phyloP scores from a whole-genome alignment of 345 rosid species.

The Mangifera indica region DNA sequence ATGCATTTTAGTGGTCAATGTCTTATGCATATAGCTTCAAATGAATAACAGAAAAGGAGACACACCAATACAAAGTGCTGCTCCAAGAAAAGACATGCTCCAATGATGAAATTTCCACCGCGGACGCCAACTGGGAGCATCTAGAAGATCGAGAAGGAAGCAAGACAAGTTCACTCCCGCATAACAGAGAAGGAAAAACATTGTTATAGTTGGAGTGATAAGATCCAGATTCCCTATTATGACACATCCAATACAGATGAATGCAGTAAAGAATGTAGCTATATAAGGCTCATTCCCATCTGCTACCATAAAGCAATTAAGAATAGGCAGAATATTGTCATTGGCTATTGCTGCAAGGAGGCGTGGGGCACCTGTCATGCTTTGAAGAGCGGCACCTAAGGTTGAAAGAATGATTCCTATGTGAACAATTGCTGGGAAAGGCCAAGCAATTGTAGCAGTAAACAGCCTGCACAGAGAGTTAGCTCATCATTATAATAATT shows the following conservation, averaged over 20 bases:
- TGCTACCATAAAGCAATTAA: conserved; percentile 88
- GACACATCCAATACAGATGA: conserved; percentile 85
- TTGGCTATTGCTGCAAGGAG: conserved; percentile 99
- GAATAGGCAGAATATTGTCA: conserved; percentile 96
- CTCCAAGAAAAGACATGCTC: conserved; percentile 96
- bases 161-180: conserved; percentile 97
- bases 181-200: conserved; percentile 97
- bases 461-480: conserved; percentile 56
- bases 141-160: conserved; percentile 98
- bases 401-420: conserved; percentile 96
- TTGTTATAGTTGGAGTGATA: conserved; percentile 92
- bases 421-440: conserved; percentile 76
- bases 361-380: conserved; percentile 96
- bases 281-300: conserved; percentile 83
- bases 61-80: conserved; percentile 82
- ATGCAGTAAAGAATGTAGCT: conserved; percentile 92
- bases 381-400: conserved; percentile 98
- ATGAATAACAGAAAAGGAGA: conserved; percentile 2
- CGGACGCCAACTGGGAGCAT: conserved; percentile 99
- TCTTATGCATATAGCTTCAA: background rate
- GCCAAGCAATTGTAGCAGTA: conserved; percentile 98
- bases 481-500: conserved; percentile 15
- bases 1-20: background rate
- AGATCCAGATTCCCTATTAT: conserved; percentile 96
- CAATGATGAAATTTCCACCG: conserved; percentile 99